Base-by-base conservation (phyloP, 108 stramenopile genomes). In the Schizochytrium sp. region DNA sequence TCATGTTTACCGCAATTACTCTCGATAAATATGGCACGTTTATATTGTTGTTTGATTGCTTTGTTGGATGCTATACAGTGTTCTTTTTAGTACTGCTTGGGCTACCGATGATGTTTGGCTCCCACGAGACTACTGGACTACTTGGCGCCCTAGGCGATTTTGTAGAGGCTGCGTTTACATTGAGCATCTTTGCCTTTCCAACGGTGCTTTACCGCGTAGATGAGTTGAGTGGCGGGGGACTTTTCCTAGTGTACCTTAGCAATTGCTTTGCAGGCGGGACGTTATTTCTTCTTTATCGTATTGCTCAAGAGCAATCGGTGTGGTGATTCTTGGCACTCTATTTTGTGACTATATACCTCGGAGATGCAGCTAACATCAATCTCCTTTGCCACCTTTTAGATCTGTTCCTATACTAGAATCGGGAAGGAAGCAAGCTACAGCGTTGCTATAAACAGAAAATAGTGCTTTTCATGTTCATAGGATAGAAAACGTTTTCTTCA, bases 61-160 rank as follows among this genome's bases (percentile, higher is more conserved):
- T 28, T 28, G 28, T 28, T 28, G 28, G 28, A 28, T 28, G 28
- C 0, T 28, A 28, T 28, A 69, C 64, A 69, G 64, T 83, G 5
- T 55, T 83, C 47, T 83, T 83, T 53, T 38, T 83, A n/a, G 76
- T 83, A 13, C 76, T 83, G 12, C 50, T 55, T 47, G 47, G 49
- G 47, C 76, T 83, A n/a, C 76, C 76, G 50, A 83, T 83, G 76
- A 55, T 55, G 76, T 83, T 83, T 42, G 76, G 76, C 8, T 83
- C 76, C 50, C 76, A 83, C 53, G 76, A 83, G 28, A 55, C 76
- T 5, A 83, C 76, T 5, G 76, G 76, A 13, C 50, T 83, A 2
- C n/a, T 49, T 10, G 76, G 76, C 47, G 53, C 28, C 50, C 76
- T 83, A 15, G 76, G 76, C 2, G 76, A 83, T 53, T 83, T 83